Conservation (phyloP, 2,329 filamentous ascomycete genomes). For the Dothidotthia symphoricarpi region DNA sequence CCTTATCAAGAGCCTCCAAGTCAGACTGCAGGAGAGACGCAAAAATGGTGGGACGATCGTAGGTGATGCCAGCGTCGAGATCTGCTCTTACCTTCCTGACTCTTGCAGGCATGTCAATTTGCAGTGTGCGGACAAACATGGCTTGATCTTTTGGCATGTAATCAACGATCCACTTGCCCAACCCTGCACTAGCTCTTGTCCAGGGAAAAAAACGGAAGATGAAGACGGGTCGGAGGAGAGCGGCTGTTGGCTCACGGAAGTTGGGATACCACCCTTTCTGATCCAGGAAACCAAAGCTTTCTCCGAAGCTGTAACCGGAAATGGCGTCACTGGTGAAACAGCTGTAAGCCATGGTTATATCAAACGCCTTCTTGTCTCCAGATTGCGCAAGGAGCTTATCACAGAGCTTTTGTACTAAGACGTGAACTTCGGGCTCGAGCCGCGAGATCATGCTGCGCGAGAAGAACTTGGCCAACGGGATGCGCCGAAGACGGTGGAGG, state of each 20-base stretch:
- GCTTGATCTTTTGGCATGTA: conserved; percentile 22
- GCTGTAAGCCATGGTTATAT: conserved; percentile 28
- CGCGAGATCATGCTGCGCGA: conserved; percentile 27
- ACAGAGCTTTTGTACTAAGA: conserved; percentile 23
- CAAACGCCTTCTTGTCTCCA: conserved; percentile 16
- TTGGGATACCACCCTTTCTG: conserved; percentile 28
- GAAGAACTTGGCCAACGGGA: conserved; percentile 40
- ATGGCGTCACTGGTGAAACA: conserved; percentile 29
- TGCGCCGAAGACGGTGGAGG: conserved; percentile 33
- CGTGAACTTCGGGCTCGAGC: conserved; percentile 24
- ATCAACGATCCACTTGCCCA: conserved; percentile 18
- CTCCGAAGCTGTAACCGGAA: conserved; percentile 24
- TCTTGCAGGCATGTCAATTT: conserved; percentile 26
- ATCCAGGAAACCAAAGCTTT: conserved; percentile 24
- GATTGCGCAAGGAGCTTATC: conserved; percentile 24
- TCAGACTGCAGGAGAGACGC: conserved; percentile 19
- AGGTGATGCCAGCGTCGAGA: conserved; percentile 22
- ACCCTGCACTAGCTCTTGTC: conserved; percentile 17
- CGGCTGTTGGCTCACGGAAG: conserved; percentile 21
- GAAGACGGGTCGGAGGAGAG: conserved; percentile 21
- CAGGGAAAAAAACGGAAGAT: conserved; percentile 28
- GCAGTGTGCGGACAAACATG: conserved; percentile 23
- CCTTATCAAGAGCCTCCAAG: conserved; percentile 17
- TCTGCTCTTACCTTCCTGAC: conserved; percentile 23
- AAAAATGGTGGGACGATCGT: conserved; percentile 26